Evolutionary conservation across 2,329 filamentous ascomycete species (phyloP).

Genomic region (Iodosphaeria phyllophila): DNA sequence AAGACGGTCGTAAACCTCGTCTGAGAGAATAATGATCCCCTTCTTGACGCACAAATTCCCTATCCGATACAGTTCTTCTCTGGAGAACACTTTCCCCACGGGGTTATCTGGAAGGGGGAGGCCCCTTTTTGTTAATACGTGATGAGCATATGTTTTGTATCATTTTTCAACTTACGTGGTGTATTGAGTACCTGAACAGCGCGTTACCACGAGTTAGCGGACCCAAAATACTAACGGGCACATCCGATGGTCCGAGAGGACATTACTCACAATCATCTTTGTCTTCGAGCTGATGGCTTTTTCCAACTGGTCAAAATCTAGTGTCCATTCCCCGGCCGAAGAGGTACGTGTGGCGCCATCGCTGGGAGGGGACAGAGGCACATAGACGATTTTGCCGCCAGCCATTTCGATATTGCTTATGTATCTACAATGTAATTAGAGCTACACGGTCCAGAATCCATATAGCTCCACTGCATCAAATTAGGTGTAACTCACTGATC

Average conservation of each 20-base stretch:
- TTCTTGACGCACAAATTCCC: constrained; percentile 81
- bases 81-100: constrained; percentile 86
- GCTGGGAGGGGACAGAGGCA: constrained; percentile 77
- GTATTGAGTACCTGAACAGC: too few relatives aligned
- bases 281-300: constrained; percentile 67
- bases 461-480: neutral
- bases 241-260: too few relatives aligned
- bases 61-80: constrained; percentile 65
- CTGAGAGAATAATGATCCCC: constrained; percentile 81
- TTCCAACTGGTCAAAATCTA: constrained; percentile 72
- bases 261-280: constrained; percentile 93
- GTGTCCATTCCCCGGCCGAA: constrained; percentile 71
- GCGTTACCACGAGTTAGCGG: too few relatives aligned
- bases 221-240: too few relatives aligned
- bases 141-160: neutral
- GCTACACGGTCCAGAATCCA: constrained; percentile 1
- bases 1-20: constrained; percentile 86
- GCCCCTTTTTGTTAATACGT: too few relatives aligned
- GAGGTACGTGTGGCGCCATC: constrained; percentile 65
- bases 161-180: constrained; percentile 20
- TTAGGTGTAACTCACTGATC: constrained; percentile 62
- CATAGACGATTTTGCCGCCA: constrained; percentile 84
- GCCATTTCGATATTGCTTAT: constrained; percentile 99
- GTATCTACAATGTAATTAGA: too few relatives aligned
- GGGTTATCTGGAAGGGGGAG: constrained; percentile 93